phyloP scores from a whole-genome alignment of 768 basidiomycete species.

The Macrolepiota dolichaula region DNA sequence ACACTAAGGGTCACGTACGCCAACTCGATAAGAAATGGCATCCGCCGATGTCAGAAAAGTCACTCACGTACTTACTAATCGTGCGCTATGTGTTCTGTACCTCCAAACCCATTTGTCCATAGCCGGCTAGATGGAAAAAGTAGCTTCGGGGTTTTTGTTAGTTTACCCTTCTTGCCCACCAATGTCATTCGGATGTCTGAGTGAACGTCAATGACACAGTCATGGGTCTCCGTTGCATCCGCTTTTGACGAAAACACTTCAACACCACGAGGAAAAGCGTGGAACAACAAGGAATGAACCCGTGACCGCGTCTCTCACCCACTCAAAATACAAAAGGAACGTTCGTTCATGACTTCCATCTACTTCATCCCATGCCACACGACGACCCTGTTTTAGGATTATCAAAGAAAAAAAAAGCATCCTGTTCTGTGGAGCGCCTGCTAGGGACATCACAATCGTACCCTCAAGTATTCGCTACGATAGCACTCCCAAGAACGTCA shows the following conservation, averaged over 20 bases:
- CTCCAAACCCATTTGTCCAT: neutral
- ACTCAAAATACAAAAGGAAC: neutral
- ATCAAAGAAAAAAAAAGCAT: neutral
- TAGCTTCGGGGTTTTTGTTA: neutral
- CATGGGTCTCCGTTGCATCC: too few relatives aligned
- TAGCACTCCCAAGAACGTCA: constrained; percentile 38
- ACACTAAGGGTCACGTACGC: constrained; percentile 1
- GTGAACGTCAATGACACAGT: too few relatives aligned
- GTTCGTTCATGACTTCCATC: too few relatives aligned
- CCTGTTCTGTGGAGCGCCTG: neutral
- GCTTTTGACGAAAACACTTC: too few relatives aligned
- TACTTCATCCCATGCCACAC: neutral
- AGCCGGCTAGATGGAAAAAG: neutral
- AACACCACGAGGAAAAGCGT: too few relatives aligned
- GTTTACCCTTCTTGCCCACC: neutral
- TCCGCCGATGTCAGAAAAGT: constrained; percentile 1
- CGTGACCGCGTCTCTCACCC: neutral
- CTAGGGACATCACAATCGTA: neutral
- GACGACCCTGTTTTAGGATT: neutral
- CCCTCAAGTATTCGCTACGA: constrained; percentile 28
- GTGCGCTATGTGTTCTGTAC: neutral
- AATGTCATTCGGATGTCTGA: neutral
- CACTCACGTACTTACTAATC: neutral
- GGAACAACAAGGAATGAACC: neutral
- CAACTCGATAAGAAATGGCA: neutral